Evolutionary conservation across 176 grass and related monocot species (phyloP).

Genomic region (Alloteropsis semialata): DNA sequence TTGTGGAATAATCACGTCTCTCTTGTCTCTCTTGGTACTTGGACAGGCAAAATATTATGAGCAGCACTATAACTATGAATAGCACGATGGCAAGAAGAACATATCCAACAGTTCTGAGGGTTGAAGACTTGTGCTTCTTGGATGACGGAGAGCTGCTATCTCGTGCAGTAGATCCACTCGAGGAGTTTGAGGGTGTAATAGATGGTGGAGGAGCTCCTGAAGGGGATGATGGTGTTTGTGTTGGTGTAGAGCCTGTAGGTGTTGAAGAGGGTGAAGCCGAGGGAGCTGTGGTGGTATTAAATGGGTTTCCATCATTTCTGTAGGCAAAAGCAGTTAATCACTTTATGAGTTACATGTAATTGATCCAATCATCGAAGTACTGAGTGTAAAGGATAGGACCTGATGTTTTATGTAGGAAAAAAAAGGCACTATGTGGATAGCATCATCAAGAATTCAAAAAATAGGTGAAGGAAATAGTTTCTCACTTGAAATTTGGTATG

Average conservation of each 20-base stretch:
- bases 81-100: conserved; percentile 71
- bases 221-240: conserved; percentile 52
- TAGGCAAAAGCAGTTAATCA: conserved; percentile 27
- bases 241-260: conserved; percentile 45
- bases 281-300: conserved; percentile 66
- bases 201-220: conserved; percentile 37
- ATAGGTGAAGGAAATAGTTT: conserved; percentile 16
- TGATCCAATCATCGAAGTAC: not conserved
- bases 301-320: conserved; percentile 97
- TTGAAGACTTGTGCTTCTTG: conserved; percentile 65
- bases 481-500: conserved; percentile 91
- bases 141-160: conserved; percentile 37
- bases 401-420: not conserved
- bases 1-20: conserved; percentile 39
- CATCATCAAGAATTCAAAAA: not conserved
- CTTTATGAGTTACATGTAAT: not conserved
- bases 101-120: conserved; percentile 81
- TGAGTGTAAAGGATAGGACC: not conserved
- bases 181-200: conserved; percentile 16
- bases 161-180: conserved; percentile 53
- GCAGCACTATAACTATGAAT: conserved; percentile 60
- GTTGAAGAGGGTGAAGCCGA: conserved; percentile 53
- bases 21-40: conserved; percentile 72
- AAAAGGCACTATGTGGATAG: not conserved
- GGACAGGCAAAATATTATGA: conserved; percentile 68